Percentiles rank a stretch among this genome's conserved stretches.
phyloP scores from a whole-genome alignment of 768 basidiomycete species.

The Porphyrellus cyaneotinctus region DNA sequence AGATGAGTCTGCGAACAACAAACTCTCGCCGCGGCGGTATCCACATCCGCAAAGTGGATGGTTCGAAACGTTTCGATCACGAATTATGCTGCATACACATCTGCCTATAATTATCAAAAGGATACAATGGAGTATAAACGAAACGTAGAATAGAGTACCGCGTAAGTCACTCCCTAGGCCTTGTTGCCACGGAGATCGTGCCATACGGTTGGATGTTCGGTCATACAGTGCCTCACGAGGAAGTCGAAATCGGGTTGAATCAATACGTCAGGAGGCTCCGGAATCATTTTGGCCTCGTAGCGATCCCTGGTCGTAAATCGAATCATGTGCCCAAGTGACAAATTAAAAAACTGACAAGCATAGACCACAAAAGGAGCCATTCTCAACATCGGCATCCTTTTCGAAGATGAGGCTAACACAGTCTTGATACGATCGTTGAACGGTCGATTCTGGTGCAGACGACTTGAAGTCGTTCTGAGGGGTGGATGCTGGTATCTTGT shows the following conservation, averaged over 20 bases:
- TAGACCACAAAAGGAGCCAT: constrained; percentile 40
- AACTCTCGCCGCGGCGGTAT: too few species aligned
- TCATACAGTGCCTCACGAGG: constrained; percentile 46
- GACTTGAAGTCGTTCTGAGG: not conserved
- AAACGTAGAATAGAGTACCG: constrained; percentile 9
- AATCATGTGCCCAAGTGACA: not conserved
- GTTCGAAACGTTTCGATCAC: too few species aligned
- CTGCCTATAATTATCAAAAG: constrained; percentile 15
- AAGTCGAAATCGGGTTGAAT: constrained; percentile 34
- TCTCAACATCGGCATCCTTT: constrained; percentile 27
- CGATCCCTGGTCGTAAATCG: constrained; percentile 21
- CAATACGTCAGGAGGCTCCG: constrained; percentile 29
- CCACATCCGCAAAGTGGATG: too few species aligned
- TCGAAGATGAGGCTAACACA: constrained; percentile 39
- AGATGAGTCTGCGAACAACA: too few species aligned
- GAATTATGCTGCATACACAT: constrained; percentile 5
- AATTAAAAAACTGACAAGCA: constrained; percentile 45
- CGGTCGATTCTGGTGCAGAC: constrained; percentile 2
- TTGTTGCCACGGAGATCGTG: constrained; percentile 33
- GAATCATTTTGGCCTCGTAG: constrained; percentile 23
- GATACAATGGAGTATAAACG: constrained; percentile 11
- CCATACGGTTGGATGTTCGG: constrained; percentile 50
- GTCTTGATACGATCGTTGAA: constrained; percentile 39
- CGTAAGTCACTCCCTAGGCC: constrained; percentile 1
- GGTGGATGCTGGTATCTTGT: not conserved